phyloP scores from a whole-genome alignment of 1,284 basidiomycete species.

The Flammula alnicola region DNA sequence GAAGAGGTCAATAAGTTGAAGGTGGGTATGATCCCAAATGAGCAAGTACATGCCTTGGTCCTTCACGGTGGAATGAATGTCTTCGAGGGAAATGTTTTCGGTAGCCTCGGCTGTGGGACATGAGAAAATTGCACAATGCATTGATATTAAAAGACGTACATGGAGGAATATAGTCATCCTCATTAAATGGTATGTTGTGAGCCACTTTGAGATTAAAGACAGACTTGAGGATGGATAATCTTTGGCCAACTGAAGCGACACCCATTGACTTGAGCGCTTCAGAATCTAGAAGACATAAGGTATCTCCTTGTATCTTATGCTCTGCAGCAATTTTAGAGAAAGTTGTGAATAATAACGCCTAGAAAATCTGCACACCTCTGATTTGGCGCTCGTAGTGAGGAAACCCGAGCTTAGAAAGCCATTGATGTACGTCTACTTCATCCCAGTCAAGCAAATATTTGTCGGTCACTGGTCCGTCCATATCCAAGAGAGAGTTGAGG shows the following conservation, averaged over 20 bases:
- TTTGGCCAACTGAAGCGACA: conserved; percentile 83
- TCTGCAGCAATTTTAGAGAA: conserved; percentile 50
- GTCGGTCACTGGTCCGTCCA: conserved; percentile 36
- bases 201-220: conserved; percentile 87
- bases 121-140: conserved; percentile 11
- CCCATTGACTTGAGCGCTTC: conserved; percentile 86
- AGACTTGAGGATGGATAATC: conserved; percentile 86
- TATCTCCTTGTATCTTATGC: conserved; percentile 88
- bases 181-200: conserved; percentile 80
- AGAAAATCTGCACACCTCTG: conserved; percentile 50
- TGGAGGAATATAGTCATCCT: conserved; percentile 89
- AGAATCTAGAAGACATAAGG: conserved; percentile 80
- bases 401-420: conserved; percentile 77
- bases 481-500: conserved; percentile 12
- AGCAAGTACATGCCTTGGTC: conserved; percentile 72
- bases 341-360: conserved; percentile 20
- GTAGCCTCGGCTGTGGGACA: conserved; percentile 60
- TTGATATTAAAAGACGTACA: too few species aligned
- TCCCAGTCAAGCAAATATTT: conserved; percentile 77
- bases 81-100: conserved; percentile 64
- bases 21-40: not conserved
- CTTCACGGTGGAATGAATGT: conserved; percentile 68
- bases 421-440: conserved; percentile 78
- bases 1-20: not conserved
- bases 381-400: conserved; percentile 80